Percentiles rank a stretch among this genome's conserved stretches.
Evolutionary conservation across 805 yeast genomes (phyloP).

Genomic region (Saturnispora diversa): DNA sequence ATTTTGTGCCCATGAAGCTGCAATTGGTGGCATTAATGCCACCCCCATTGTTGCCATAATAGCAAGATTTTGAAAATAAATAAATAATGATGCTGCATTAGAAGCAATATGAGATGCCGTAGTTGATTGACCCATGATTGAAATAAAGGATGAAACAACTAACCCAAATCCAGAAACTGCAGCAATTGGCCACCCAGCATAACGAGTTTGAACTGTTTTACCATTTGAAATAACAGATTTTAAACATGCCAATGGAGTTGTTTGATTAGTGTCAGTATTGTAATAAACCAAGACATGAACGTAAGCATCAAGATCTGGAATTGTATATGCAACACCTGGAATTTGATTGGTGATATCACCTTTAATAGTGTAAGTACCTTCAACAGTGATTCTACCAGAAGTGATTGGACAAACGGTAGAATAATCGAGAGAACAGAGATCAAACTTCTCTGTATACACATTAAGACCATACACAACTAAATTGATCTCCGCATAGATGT

Average conservation of each 20-base stretch:
- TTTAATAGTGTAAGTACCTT: slow-evolving; percentile 35
- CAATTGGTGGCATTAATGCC: slow-evolving; percentile 86
- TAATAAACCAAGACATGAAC: slow-evolving; percentile 66
- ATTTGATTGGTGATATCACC: slow-evolving; percentile 37
- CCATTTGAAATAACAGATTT: slow-evolving; percentile 81
- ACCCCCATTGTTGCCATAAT: slow-evolving; percentile 95
- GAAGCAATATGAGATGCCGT: slow-evolving; percentile 98
- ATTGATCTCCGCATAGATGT: slow-evolving; percentile 56
- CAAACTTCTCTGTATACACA: slow-evolving; percentile 44
- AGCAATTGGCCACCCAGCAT: slow-evolving; percentile 94
- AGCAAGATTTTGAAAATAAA: slow-evolving; percentile 90
- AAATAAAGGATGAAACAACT: slow-evolving; percentile 76
- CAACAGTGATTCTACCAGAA: slow-evolving; percentile 78
- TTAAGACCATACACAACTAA: slow-evolving; percentile 77
- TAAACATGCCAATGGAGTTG: slow-evolving; percentile 74
- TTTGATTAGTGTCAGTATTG: slow-evolving; percentile 34
- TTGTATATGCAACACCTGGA: slow-evolving; percentile 79
- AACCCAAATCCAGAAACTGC: slow-evolving; percentile 84
- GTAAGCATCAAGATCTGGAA: slow-evolving; percentile 92
- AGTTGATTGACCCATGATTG: slow-evolving; percentile 79
- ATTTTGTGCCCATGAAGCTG: slow-evolving; percentile 96
- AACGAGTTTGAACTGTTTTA: slow-evolving; percentile 86
- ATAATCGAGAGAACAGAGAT: slow-evolving; percentile 53
- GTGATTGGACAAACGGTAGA: slow-evolving; percentile 71
- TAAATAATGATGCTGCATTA: slow-evolving; percentile 83